These are phyloP conservation scores for Fusarium nodosum DNA, from an alignment of 2,329 filamentous ascomycete species.

Conservation along the genomic window DNA sequence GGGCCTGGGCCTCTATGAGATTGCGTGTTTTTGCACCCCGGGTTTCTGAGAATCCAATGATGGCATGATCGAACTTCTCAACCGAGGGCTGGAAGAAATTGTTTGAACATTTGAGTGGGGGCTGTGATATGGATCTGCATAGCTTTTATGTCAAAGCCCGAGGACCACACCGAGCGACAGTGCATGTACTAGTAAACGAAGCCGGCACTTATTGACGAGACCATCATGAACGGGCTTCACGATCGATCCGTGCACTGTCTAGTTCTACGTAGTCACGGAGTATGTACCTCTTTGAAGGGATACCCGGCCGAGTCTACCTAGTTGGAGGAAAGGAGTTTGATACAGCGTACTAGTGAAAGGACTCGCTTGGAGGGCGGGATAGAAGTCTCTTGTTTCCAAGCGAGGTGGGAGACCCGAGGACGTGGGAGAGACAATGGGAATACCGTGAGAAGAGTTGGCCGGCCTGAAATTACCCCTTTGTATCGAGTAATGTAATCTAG, in stretches of 20 bases:
- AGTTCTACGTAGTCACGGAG: conserved; percentile 31
- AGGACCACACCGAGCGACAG: conserved; percentile 17
- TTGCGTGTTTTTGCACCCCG: conserved; percentile 22
- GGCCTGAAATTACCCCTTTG: conserved; percentile 33
- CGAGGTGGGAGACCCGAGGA: conserved; percentile 30
- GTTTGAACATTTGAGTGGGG: conserved; percentile 2
- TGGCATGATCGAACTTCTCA: conserved; percentile 34
- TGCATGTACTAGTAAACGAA: conserved; percentile 24
- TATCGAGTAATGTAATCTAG: conserved; percentile 30
- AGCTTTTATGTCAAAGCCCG: conserved; percentile 21
- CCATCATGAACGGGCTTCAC: conserved; percentile 28
- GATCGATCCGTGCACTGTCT: conserved; percentile 40
- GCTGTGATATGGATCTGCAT: background rate
- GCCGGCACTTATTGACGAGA: conserved; percentile 42
- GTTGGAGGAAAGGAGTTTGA: conserved; percentile 36
- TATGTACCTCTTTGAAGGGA: conserved; percentile 31
- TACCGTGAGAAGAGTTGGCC: conserved; percentile 9
- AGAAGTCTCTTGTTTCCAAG: conserved; percentile 26
- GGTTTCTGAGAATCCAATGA: conserved; percentile 26
- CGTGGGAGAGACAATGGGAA: conserved; percentile 8
- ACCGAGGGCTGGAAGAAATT: conserved; percentile 18
- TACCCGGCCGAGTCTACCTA: conserved; percentile 31
- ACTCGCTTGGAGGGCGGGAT: conserved; percentile 37
- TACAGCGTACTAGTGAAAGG: conserved; percentile 25
- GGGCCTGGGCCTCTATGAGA: conserved; percentile 37